Evolutionary conservation across 495 filamentous ascomycete genomes (phyloP).

Genomic region (Podospora pseudocomata): DNA sequence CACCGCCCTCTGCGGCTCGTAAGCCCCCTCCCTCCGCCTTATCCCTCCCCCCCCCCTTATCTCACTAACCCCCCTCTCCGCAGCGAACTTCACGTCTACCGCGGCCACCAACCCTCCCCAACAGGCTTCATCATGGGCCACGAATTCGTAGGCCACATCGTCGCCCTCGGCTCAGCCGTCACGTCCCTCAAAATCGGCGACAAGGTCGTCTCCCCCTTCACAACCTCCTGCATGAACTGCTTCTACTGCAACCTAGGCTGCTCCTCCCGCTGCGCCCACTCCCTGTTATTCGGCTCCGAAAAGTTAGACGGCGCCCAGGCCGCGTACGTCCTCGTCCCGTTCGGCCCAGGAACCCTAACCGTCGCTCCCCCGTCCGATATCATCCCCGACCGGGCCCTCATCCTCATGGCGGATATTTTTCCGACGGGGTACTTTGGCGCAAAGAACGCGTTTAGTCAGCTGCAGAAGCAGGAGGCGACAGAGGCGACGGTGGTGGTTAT

Average conservation of each 20-base stretch:
- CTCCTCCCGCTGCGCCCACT: slow-evolving; percentile 74
- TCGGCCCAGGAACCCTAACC: slow-evolving; percentile 78
- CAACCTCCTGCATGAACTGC: slow-evolving; percentile 72
- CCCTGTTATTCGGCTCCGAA: slow-evolving; percentile 68
- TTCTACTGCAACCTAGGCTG: slow-evolving; percentile 85
- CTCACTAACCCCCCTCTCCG: background rate
- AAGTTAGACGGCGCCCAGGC: slow-evolving; percentile 83
- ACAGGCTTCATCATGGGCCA: slow-evolving; percentile 60
- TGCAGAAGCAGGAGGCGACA: slow-evolving; percentile 56
- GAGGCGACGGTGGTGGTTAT: slow-evolving; percentile 76
- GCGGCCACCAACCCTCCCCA: slow-evolving; percentile 65
- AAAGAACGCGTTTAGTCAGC: slow-evolving; percentile 70
- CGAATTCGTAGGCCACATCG: slow-evolving; percentile 77
- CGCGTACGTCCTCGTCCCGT: slow-evolving; percentile 81
- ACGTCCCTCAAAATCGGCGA: slow-evolving; percentile 71
- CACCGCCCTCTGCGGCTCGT: slow-evolving; percentile 90
- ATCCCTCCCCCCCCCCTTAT: background rate
- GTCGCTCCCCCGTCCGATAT: slow-evolving; percentile 60
- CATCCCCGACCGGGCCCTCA: slow-evolving; percentile 71
- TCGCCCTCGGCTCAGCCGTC: slow-evolving; percentile 63
- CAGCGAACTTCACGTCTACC: slow-evolving; percentile 88
- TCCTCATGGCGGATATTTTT: slow-evolving; percentile 88
- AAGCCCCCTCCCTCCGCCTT: slow-evolving; percentile 29
- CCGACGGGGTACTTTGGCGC: slow-evolving; percentile 90
- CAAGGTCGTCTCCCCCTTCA: slow-evolving; percentile 78